A percentile compares a stretch with the other conserved stretches of the same genome.
phyloP scores from a whole-genome alignment of 2,329 filamentous ascomycete species.

The Diaporthe ampelina region DNA sequence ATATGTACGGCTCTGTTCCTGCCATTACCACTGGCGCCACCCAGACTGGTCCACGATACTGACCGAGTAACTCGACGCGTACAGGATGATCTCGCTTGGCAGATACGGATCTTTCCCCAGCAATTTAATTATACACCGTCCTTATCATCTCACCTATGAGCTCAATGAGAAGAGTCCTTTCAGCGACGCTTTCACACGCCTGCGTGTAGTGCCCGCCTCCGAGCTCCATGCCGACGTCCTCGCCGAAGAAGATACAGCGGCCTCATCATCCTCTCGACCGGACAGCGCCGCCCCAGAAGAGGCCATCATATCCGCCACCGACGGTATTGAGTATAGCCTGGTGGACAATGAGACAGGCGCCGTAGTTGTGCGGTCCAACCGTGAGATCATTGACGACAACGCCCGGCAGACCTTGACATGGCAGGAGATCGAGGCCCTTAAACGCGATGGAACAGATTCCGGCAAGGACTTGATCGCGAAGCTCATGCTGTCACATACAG shows the following conservation, averaged over 20 bases:
- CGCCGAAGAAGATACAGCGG: slow-evolving; percentile 52
- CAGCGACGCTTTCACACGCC: slow-evolving; percentile 73
- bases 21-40: background rate
- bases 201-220: slow-evolving; percentile 83
- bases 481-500: slow-evolving; percentile 89
- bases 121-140: slow-evolving; percentile 91
- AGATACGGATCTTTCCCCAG: slow-evolving; percentile 94
- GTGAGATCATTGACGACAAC: slow-evolving; percentile 71
- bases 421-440: slow-evolving; percentile 81
- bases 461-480: slow-evolving; percentile 94
- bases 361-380: slow-evolving; percentile 68
- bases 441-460: slow-evolving; percentile 80
- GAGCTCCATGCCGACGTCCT: slow-evolving; percentile 89
- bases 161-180: slow-evolving; percentile 77
- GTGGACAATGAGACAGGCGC: slow-evolving; percentile 62
- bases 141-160: slow-evolving; percentile 93
- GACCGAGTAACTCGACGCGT: slow-evolving; percentile 34
- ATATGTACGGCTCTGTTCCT: slow-evolving; percentile 63
- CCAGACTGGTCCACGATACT: slow-evolving; percentile 37
- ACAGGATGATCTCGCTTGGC: slow-evolving; percentile 86
- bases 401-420: slow-evolving; percentile 83
- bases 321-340: slow-evolving; percentile 60
- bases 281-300: slow-evolving; percentile 58
- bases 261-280: slow-evolving; percentile 50
- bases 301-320: slow-evolving; percentile 55